Base-by-base conservation (phyloP, 306 rosid species). In the Astragalus glycyphyllos region DNA sequence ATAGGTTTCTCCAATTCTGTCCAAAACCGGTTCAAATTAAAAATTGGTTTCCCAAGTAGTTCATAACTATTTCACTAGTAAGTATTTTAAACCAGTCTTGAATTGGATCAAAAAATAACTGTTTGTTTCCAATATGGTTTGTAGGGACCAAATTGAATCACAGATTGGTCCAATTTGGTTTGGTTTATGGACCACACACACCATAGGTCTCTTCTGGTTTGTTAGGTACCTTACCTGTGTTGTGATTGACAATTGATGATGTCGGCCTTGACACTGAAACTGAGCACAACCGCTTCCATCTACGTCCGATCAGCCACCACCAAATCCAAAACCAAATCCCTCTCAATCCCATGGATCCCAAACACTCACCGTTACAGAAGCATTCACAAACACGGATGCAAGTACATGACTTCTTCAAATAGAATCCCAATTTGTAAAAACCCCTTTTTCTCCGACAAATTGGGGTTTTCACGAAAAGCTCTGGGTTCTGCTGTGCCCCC, bases 401-500 rank as follows among this genome's bases (percentile, higher is more conserved):
- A 10, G 10, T 50, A 50, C 57, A 4, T 16, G 31, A 8, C 47
- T 1, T 37, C 26, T 48, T 10, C 49, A 9, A 38, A 45, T 16
- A 60, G 38, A 60, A 37, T 60, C 34, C 67, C 49, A 10, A 15
- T 60, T 60, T 60, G 38, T 35, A 35, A 58, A 58, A 6, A 12
- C 64, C 50, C 65, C 34, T 45, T 54, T 61, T 50, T 62, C 44
- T 16, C 79, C 38, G 4, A 68, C 44, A 74, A 73, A 50, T 85
- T 83, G 11, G 64, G 46, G 34, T 10, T 68, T 68, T 59, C 74
- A 1, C 50, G 72, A 14, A 85, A 76, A 51, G 62, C 81, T 46
- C 85, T 86, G 78, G 84, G 85, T 77, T 84, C 91, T 2, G 62
- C 74, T 5, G 40, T 70, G 48, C 76, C 83, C 2, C 71, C 81